Base-by-base conservation (phyloP, 768 basidiomycete species). In the Hirschioporus abietinus region DNA sequence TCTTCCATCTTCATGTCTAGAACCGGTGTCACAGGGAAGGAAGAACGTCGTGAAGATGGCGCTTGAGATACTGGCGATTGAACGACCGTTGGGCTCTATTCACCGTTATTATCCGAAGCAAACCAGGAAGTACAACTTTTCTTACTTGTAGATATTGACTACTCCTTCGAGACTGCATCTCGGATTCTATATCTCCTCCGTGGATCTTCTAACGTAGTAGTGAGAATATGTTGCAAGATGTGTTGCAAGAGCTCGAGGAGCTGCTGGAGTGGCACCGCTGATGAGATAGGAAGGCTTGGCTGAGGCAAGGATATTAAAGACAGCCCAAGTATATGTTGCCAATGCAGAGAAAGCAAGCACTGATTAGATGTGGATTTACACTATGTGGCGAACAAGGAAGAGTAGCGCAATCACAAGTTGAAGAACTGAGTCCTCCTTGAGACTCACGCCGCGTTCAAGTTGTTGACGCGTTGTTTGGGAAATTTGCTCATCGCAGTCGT, bases 1-100 rank as follows among this genome's bases (percentile, higher is more conserved):
- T 70, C 52, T 57, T 71, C 71, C 35, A 71, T 69, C 1, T 64
- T 65, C 36, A 69, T 68, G 27, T 69, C 65, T 35, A 71, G 61
- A n/a, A 68, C 63, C 64, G 71, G 71, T 26, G 68, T 71, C 58
- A 64, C 65, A 42, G 61, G 65, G 64, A 63, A 70, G 6, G 66
- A 58, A 36, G 58, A 65, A 24, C 27, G 64, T n/a, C 27, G 25
- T 26, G 64, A 26, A 5, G 17, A 63, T 20, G 42, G 42, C 12
- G 42, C 20, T 52, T 52, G 42, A 52, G 42, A 52, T 52, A 20
- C 42, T 52, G 42, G 42, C 3, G 42, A 52, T 52, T 52, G 42
- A 10, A 52, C 42, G 12, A 52, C 42, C 12, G 42, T 52, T 3
- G 42, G 42, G 20, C 42, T 52, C 42, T 52, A 20, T 52, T 52